A percentile compares a stretch with the other conserved stretches of the same genome.
Evolutionary conservation across 768 basidiomycete species (phyloP).

Genomic region (Boletus rufocinnamomeus): DNA sequence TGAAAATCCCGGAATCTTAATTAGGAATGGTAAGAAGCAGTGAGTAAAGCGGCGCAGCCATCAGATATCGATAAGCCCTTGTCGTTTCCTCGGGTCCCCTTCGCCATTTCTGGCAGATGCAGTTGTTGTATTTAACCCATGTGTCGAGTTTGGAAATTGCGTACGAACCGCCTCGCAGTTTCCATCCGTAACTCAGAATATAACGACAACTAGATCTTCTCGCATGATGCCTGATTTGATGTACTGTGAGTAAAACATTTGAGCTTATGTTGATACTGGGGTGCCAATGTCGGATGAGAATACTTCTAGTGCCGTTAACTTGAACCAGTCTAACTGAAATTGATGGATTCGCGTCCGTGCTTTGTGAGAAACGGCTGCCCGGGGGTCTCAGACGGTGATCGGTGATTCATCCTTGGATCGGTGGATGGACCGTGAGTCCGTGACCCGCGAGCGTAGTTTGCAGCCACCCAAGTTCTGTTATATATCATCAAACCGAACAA

Average conservation of each 20-base stretch:
- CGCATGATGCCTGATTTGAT: background rate
- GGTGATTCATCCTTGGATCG: background rate
- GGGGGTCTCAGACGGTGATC: background rate
- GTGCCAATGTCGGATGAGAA: background rate
- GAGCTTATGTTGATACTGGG: background rate
- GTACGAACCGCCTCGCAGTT: background rate
- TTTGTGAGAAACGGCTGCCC: background rate
- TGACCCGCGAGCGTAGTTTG: background rate
- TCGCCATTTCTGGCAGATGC: background rate
- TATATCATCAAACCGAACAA: constrained; percentile 26
- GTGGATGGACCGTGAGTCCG: background rate
- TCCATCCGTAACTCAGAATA: background rate
- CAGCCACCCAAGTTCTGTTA: constrained; percentile 15
- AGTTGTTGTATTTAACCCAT: background rate
- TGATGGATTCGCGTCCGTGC: background rate
- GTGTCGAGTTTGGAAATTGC: background rate
- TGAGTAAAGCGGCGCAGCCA: background rate
- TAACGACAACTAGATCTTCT: background rate
- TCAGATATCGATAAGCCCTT: background rate
- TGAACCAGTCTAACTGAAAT: background rate
- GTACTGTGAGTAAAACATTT: too few species aligned
- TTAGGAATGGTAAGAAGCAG: background rate
- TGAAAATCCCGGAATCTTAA: background rate
- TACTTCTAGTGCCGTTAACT: background rate
- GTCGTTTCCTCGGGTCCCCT: background rate